These are phyloP conservation scores for Citrus cavaleriei DNA, from an alignment of 345 rosid genomes.

Conservation along the genomic window DNA sequence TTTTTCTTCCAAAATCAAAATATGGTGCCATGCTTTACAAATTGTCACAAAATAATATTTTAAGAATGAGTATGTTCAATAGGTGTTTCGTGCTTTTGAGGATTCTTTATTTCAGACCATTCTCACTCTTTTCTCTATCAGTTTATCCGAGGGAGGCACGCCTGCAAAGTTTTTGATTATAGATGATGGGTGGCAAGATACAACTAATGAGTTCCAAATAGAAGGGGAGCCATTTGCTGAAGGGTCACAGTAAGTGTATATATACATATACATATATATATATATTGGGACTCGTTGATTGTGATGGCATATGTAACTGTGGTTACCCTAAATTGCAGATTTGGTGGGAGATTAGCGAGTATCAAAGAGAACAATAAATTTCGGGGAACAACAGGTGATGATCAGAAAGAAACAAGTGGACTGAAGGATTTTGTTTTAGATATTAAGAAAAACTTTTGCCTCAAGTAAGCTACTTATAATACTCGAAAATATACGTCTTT, in stretches of 20 bases:
- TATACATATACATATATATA: too few species aligned
- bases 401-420: conserved; percentile 16
- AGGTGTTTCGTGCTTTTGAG: background rate
- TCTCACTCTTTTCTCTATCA: conserved; percentile 9
- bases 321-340: conserved; percentile 29
- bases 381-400: conserved; percentile 24
- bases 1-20: background rate
- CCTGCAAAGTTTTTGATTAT: conserved; percentile 52
- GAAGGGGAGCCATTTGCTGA: conserved; percentile 50
- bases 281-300: background rate
- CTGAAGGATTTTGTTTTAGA: conserved; percentile 51
- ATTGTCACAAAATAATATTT: too few species aligned
- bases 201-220: conserved; percentile 46
- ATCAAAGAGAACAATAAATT: conserved; percentile 47
- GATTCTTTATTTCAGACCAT: background rate
- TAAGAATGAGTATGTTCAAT: background rate
- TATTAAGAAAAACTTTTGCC: conserved; percentile 38
- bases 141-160: conserved; percentile 55
- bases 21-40: too few species aligned
- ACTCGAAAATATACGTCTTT: background rate
- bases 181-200: conserved; percentile 68
- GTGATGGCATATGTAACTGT: background rate
- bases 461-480: conserved; percentile 31
- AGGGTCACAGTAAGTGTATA: conserved; percentile 42
- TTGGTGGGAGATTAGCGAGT: conserved; percentile 52